phyloP scores from a whole-genome alignment of 441 rosid species.

The Cnidoscolus chayamansa region DNA sequence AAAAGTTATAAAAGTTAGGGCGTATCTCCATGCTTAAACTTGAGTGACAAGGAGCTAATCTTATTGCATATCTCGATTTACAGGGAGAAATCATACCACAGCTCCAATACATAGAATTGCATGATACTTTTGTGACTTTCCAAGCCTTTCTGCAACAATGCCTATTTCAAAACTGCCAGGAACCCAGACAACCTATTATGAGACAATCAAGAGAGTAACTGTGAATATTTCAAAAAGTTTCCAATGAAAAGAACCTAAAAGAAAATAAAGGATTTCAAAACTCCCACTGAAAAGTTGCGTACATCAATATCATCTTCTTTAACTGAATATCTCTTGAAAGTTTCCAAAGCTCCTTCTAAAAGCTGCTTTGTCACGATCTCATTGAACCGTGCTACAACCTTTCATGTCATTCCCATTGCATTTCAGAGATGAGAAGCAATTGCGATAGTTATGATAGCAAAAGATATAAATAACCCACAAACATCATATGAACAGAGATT shows the following conservation, averaged over 20 bases:
- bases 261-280: conserved; percentile 4
- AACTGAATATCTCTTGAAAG: conserved; percentile 75
- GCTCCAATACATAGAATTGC: conserved; percentile 91
- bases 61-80: background rate
- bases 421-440: background rate
- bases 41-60: background rate
- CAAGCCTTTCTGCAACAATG: conserved; percentile 68
- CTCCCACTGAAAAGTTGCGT: conserved; percentile 16
- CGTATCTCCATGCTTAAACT: conserved; percentile 9
- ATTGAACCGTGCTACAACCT: conserved; percentile 95
- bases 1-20: conserved; percentile 13
- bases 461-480: background rate
- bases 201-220: conserved; percentile 14
- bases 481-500: background rate
- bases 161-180: conserved; percentile 97
- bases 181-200: conserved; percentile 84
- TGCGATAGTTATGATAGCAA: too few relatives aligned
- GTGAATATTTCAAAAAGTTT: background rate
- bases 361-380: conserved; percentile 79
- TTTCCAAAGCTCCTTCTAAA: conserved; percentile 84
- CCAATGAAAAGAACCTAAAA: background rate
- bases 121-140: conserved; percentile 64
- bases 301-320: conserved; percentile 79
- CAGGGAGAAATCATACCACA: conserved; percentile 62
- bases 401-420: background rate